Conservation (phyloP, 2,329 filamentous ascomycete species). For the Westerdykella ornata region DNA sequence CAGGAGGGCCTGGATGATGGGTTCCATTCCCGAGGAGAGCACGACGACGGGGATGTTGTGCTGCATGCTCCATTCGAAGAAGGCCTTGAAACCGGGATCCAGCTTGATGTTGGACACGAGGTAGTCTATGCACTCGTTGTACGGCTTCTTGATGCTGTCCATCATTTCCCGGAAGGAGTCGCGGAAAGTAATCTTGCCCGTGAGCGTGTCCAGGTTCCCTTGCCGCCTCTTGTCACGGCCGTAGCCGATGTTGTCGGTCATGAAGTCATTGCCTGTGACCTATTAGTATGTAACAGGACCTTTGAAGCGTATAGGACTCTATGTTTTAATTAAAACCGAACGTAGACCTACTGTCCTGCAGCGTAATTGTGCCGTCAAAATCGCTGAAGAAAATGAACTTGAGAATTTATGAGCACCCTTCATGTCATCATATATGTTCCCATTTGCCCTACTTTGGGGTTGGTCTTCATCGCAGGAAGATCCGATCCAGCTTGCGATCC, state of each 20-base stretch:
- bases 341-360: conserved; percentile 53
- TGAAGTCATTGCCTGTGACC: conserved; percentile 56
- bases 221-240: conserved; percentile 63
- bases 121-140: conserved; percentile 70
- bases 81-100: conserved; percentile 81
- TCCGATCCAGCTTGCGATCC: conserved; percentile 21
- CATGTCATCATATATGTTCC: conserved; percentile 9
- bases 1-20: conserved; percentile 79
- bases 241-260: conserved; percentile 87
- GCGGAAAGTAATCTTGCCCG: conserved; percentile 63
- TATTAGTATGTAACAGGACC: conserved; percentile 11
- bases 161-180: conserved; percentile 90
- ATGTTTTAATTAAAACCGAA: background rate
- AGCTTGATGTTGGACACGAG: conserved; percentile 78
- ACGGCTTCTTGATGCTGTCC: conserved; percentile 74
- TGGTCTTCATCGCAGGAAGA: conserved; percentile 45
- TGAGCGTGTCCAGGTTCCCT: conserved; percentile 71
- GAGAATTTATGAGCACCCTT: conserved; percentile 11
- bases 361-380: conserved; percentile 93
- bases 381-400: conserved; percentile 97
- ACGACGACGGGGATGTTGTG: conserved; percentile 91
- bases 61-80: conserved; percentile 72
- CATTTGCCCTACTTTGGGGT: conserved; percentile 49
- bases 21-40: conserved; percentile 85
- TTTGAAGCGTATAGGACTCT: background rate